A percentile compares a stretch with the other conserved stretches of the same genome.
phyloP scores from a whole-genome alignment of 2,329 filamentous ascomycete species.

The Ascochyta rabiei region DNA sequence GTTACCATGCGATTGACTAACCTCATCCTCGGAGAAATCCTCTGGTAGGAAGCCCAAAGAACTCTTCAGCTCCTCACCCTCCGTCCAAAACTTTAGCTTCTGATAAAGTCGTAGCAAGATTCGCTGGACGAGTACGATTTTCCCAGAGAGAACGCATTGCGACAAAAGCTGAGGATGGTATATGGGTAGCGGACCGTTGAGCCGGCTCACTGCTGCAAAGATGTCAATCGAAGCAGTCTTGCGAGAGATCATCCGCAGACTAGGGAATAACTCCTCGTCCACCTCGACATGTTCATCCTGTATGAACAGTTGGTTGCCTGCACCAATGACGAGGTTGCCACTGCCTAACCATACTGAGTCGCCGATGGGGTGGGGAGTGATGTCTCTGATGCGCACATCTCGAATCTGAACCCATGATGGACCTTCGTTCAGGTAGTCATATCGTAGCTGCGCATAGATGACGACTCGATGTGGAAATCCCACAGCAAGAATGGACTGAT shows the following conservation, averaged over 20 bases:
- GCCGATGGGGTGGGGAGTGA: slow-evolving; percentile 88
- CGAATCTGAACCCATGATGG: slow-evolving; percentile 88
- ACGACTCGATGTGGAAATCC: slow-evolving; percentile 87
- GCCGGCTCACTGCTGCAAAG: slow-evolving; percentile 78
- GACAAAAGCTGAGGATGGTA: slow-evolving; percentile 93
- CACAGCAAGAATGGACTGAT: slow-evolving; percentile 88
- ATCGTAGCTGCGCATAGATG: slow-evolving; percentile 84
- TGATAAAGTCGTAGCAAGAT: slow-evolving; percentile 75
- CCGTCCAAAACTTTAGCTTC: slow-evolving; percentile 79
- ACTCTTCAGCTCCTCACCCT: slow-evolving; percentile 80
- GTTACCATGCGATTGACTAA: slow-evolving; percentile 30
- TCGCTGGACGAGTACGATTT: slow-evolving; percentile 71
- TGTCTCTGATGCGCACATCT: slow-evolving; percentile 78
- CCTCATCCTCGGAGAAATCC: slow-evolving; percentile 55
- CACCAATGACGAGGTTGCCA: slow-evolving; percentile 83
- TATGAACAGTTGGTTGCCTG: slow-evolving; percentile 89
- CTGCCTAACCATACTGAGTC: slow-evolving; percentile 90
- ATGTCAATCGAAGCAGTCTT: slow-evolving; percentile 66
- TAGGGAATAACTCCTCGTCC: slow-evolving; percentile 64
- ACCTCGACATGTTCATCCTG: slow-evolving; percentile 77
- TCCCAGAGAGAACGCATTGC: slow-evolving; percentile 84
- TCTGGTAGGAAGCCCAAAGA: slow-evolving; percentile 67
- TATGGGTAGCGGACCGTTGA: slow-evolving; percentile 86
- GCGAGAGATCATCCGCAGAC: slow-evolving; percentile 58
- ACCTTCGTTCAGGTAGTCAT: slow-evolving; percentile 86